phyloP scores from a whole-genome alignment of 768 basidiomycete species.

The Collybia sordida region DNA sequence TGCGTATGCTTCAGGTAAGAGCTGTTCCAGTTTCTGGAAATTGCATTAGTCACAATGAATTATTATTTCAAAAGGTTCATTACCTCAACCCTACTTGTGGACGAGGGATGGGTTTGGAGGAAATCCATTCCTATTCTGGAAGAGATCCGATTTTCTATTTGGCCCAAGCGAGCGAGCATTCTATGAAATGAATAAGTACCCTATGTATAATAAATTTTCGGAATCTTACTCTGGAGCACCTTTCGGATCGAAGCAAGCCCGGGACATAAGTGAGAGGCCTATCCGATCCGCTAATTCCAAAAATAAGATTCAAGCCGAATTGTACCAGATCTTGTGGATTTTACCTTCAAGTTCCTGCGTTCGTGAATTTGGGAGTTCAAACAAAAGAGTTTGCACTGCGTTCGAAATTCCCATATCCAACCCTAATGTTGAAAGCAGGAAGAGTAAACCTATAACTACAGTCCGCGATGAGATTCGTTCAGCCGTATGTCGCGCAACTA shows the following conservation, averaged over 20 bases:
- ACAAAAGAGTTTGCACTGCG: constrained; percentile 46
- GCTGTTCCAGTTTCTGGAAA: constrained; percentile 47
- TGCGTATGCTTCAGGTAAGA: constrained; percentile 56
- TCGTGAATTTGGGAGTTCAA: constrained; percentile 83
- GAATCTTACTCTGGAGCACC: constrained; percentile 66
- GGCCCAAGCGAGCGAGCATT: constrained; percentile 69
- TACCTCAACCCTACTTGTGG: constrained; percentile 71
- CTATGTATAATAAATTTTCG: background rate
- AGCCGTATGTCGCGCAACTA: constrained; percentile 45
- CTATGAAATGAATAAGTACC: constrained; percentile 29
- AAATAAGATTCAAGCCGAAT: background rate
- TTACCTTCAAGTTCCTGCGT: constrained; percentile 79
- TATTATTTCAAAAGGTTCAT: constrained; percentile 13
- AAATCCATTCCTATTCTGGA: constrained; percentile 46
- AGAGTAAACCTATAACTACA: constrained; percentile 37
- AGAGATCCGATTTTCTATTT: constrained; percentile 45
- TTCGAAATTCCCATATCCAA: constrained; percentile 54
- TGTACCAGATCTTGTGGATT: background rate
- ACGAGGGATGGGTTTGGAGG: constrained; percentile 80
- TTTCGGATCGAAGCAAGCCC: constrained; percentile 84
- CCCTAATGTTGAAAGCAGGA: constrained; percentile 49
- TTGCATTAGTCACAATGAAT: background rate
- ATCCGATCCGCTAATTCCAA: constrained; percentile 74
- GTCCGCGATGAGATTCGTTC: constrained; percentile 52
- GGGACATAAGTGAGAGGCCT: constrained; percentile 76